Conservation (phyloP, 1,139 yeast species). For the Candida sanyaensis region DNA sequence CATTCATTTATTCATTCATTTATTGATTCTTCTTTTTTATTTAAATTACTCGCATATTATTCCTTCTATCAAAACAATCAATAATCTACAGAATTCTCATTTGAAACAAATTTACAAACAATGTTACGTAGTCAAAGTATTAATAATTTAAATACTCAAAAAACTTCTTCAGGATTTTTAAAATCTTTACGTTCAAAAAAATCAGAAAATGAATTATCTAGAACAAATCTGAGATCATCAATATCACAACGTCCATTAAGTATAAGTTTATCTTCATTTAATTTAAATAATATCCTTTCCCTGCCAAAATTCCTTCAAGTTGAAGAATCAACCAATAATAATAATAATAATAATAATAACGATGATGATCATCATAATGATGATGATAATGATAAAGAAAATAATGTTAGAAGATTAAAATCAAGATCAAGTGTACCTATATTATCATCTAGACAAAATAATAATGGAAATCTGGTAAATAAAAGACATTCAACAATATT, state of each 20-base stretch:
- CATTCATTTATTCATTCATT: no score
- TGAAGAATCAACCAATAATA: neutral
- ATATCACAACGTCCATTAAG: conserved; percentile 11
- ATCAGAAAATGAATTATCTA: conserved; percentile 3
- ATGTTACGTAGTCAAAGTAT: conserved; percentile 38
- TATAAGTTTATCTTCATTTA: conserved; percentile 12
- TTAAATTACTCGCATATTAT: neutral
- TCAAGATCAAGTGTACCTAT: conserved; percentile 28
- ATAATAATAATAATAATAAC: no score
- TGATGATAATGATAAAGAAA: conserved; percentile 16
- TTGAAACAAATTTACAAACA: neutral
- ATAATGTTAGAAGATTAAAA: conserved; percentile 18
- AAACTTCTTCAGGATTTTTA: conserved; percentile 22
- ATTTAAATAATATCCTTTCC: conserved; percentile 7
- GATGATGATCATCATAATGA: no score
- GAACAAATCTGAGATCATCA: neutral
- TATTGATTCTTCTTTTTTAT: no score
- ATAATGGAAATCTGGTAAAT: neutral
- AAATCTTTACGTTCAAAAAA: conserved; percentile 23
- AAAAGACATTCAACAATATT: conserved; percentile 10
- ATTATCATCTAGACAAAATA: conserved; percentile 13
- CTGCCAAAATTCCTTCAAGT: conserved; percentile 4
- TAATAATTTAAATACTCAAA: conserved; percentile 26
- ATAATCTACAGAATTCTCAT: neutral
- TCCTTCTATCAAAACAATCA: no score